phyloP scores from a whole-genome alignment of 2,329 filamentous ascomycete genomes.

The Gaeumannomyces tritici region DNA sequence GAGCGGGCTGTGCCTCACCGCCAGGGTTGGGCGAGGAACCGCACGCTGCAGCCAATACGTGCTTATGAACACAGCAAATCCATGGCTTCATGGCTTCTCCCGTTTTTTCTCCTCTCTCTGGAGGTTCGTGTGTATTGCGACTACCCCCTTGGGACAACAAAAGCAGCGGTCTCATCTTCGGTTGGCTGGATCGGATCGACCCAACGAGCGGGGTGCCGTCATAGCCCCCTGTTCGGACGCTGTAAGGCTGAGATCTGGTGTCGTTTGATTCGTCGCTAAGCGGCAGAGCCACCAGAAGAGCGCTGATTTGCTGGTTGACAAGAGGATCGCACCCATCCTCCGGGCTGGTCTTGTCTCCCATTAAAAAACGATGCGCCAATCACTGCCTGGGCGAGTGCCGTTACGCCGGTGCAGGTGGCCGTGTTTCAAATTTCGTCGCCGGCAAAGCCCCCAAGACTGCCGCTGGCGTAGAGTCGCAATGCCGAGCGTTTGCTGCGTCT shows the following conservation, averaged over 20 bases:
- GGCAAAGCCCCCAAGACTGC: too few species aligned
- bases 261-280: neutral
- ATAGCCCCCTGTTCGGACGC: neutral
- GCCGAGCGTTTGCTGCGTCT: too few species aligned
- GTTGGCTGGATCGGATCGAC: neutral
- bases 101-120: too few species aligned
- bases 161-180: neutral
- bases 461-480: too few species aligned
- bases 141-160: neutral
- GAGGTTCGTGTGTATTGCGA: too few species aligned
- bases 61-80: neutral
- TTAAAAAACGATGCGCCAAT: neutral
- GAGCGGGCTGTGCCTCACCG: neutral
- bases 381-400: neutral
- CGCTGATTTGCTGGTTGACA: neutral
- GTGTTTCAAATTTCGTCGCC: neutral
- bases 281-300: slow-evolving; percentile 6
- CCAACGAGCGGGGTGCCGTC: neutral
- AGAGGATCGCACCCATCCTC: too few species aligned
- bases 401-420: neutral
- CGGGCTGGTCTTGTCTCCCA: neutral
- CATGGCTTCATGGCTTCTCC: too few species aligned
- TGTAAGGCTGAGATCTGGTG: neutral
- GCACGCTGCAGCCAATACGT: too few species aligned
- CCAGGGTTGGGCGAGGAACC: neutral